phyloP scores from a whole-genome alignment of 2,329 filamentous ascomycete genomes.

The Eurotiales sp. region DNA sequence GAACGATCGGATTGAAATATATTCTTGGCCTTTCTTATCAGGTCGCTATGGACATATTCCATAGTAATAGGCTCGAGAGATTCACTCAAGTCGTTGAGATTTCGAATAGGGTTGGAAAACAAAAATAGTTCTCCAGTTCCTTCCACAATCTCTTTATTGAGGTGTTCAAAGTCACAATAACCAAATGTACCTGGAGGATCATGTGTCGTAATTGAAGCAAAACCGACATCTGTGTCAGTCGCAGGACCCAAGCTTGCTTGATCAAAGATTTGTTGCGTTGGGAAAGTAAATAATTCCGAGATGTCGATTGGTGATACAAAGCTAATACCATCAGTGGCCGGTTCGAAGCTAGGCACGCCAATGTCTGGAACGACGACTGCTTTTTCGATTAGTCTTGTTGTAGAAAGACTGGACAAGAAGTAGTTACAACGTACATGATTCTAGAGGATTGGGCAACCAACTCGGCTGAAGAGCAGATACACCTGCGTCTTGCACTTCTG shows the following conservation, averaged over 20 bases:
- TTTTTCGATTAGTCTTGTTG: not conserved
- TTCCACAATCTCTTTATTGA: conserved; percentile 8
- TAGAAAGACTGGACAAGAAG: not conserved
- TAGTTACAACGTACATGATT: not conserved
- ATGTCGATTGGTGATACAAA: not conserved
- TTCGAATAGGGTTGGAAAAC: not conserved
- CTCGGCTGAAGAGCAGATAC: not conserved
- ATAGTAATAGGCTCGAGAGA: not conserved
- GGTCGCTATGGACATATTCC: not conserved
- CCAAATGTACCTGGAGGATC: not conserved
- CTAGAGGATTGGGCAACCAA: not conserved
- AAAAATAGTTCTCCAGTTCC: not conserved
- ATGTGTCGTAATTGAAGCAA: not conserved
- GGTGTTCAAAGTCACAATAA: not conserved
- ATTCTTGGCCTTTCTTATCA: conserved; percentile 1
- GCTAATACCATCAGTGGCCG: not conserved
- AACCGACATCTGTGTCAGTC: not conserved
- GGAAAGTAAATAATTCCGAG: not conserved
- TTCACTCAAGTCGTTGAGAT: conserved; percentile 1
- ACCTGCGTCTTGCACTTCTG: conserved; percentile 9
- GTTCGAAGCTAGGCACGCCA: not conserved
- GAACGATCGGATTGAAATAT: not conserved
- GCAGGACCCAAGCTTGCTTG: not conserved
- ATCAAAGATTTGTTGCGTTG: not conserved
- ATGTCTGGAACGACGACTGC: not conserved